Evolutionary conservation across 2,329 filamentous ascomycete genomes (phyloP).

Genomic region (Colletotrichum incanum): DNA sequence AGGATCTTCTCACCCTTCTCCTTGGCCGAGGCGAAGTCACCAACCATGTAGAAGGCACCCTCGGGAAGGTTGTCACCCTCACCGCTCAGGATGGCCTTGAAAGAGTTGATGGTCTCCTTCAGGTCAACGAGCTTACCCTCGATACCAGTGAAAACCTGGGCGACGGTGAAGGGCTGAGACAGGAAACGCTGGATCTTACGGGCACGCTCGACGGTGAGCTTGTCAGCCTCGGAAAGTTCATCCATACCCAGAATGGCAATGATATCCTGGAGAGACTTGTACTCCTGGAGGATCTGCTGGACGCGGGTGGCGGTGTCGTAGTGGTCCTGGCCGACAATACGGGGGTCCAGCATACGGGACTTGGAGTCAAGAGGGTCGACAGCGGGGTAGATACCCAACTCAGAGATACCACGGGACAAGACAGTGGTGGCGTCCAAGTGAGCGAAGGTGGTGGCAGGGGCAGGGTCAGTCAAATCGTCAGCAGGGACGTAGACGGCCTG

Average conservation of each 20-base stretch:
- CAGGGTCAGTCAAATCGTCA: conserved; percentile 99
- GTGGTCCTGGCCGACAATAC: conserved; percentile 98
- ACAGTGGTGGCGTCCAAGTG: conserved; percentile 99
- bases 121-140: conserved; percentile 97
- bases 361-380: conserved; percentile 99
- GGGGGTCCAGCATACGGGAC: conserved; percentile 99
- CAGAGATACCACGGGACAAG: conserved; percentile 99
- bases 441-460: conserved; percentile 98
- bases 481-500: conserved; percentile 99
- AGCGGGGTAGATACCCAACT: conserved; percentile 99
- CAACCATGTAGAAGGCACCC: conserved; percentile 98
- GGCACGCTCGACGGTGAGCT: conserved; percentile 99
- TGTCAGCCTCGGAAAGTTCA: conserved; percentile 98
- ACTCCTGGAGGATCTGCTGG: conserved; percentile 99
- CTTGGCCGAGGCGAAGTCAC: conserved; percentile 92
- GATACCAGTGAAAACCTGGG: conserved; percentile 88
- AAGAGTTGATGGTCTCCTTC: conserved; percentile 97
- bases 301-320: conserved; percentile 95
- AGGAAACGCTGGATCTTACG: conserved; percentile 99
- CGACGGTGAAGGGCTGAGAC: conserved; percentile 97
- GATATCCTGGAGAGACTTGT: conserved; percentile 99
- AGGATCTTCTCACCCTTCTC: conserved; percentile 99
- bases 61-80: conserved; percentile 97
- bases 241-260: conserved; percentile 99
- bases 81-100: conserved; percentile 96